Evolutionary conservation across 768 basidiomycete species (phyloP), one percentile per base, ranked within the genome.

Genomic region (Galerina marginata): DNA sequence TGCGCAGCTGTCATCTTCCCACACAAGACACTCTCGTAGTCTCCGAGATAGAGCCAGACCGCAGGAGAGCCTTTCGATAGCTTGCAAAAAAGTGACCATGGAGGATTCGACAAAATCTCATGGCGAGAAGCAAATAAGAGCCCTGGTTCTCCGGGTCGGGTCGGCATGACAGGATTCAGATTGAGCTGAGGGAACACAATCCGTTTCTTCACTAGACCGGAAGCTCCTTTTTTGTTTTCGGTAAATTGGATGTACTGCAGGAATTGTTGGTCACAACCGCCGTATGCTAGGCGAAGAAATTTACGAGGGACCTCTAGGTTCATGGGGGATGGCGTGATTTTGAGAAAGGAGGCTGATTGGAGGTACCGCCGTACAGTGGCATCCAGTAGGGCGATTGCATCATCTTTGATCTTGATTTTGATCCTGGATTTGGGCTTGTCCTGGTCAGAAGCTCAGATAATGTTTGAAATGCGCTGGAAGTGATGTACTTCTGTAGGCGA

Each of bases 161-260:
- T 44, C 0, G 73, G 73, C 62, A 74, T 66, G 1, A 62, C 52
- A 0, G 73, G 74, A 51, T 75, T 75, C 26, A 72, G 54, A 2
- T 59, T 37, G 9, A 58, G 38, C 46, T 63, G 61, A 1, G 74
- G 72, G 43, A 70, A 75, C 9, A 71, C 65, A 3, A 68, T 9
- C 9, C 60, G 61, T 11, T 67, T 53, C n/a, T 58, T 11, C 9
- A 26, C 20, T 2, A 20, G 25, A 23, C 42, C 53, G 4, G 56
- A 57, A 4, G 60, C 53, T 2, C 60, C 65, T 20, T 20, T 20
- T 20, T 20, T 20, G 25, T 67, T 64, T 4, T 37, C 33, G 9
- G 45, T 26, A 3, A 52, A 16, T 9, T 26, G 44, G 15, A 67
- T 56, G 15, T 46, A 58, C 26, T 68, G 67, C 2, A 70, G 29